A percentile compares a stretch with the other conserved stretches of the same genome.
Evolutionary conservation across 2,329 filamentous ascomycete species (phyloP).

Genomic region (Fusarium sp.): DNA sequence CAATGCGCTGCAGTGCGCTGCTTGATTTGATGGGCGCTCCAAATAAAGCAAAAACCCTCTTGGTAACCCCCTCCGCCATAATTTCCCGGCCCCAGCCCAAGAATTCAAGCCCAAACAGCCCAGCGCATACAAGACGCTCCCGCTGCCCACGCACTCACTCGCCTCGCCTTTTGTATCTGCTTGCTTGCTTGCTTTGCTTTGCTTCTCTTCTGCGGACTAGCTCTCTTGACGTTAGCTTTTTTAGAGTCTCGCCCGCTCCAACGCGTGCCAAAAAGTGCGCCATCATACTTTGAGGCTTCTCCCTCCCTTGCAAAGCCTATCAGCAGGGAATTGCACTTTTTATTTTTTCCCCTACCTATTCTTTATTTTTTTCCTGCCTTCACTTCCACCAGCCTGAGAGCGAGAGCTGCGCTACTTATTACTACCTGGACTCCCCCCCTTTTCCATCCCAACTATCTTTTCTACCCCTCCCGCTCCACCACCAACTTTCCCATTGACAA

Average conservation of each 20-base stretch:
- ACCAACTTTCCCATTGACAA: conserved; percentile 43
- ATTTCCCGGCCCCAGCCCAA: conserved; percentile 45
- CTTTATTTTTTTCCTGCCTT: conserved; percentile 23
- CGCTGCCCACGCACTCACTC: conserved; percentile 23
- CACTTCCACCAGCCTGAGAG: too few species aligned
- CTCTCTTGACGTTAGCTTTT: conserved; percentile 39
- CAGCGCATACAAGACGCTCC: conserved; percentile 38
- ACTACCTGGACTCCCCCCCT: conserved; percentile 45
- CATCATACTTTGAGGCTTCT: conserved; percentile 34
- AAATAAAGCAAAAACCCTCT: conserved; percentile 43
- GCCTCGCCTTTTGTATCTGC: background rate
- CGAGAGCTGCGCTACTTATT: conserved; percentile 31
- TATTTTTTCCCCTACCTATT: conserved; percentile 21
- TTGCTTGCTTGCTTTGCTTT: conserved; percentile 7
- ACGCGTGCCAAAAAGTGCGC: conserved; percentile 30
- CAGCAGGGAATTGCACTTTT: conserved; percentile 39
- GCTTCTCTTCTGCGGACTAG: conserved; percentile 30
- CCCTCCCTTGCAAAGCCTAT: conserved; percentile 31
- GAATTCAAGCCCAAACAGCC: conserved; percentile 36
- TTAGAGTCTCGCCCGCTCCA: conserved; percentile 37
- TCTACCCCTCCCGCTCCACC: conserved; percentile 46
- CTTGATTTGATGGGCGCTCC: conserved; percentile 26
- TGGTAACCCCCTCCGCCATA: conserved; percentile 42
- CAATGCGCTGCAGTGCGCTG: conserved; percentile 14
- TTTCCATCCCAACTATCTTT: conserved; percentile 38